A percentile compares a stretch with the other conserved stretches of the same genome.
phyloP scores from a whole-genome alignment of 352 stramenopile species.

The Pythium coloratum region DNA sequence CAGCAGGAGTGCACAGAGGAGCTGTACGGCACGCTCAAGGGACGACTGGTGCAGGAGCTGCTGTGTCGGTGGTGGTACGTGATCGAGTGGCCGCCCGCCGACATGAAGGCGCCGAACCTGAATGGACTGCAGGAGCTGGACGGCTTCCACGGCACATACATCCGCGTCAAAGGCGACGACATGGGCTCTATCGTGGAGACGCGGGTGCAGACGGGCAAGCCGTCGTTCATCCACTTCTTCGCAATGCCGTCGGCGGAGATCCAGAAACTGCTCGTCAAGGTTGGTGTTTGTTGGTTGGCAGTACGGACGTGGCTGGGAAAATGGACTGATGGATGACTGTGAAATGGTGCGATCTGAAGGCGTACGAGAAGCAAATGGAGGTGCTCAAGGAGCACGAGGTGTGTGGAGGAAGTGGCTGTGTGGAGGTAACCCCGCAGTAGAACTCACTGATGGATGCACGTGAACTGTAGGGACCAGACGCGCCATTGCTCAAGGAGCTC shows the following conservation, averaged over 20 bases:
- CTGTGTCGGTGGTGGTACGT: slow-evolving; percentile 88
- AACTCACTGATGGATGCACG: neutral
- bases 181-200: slow-evolving; percentile 87
- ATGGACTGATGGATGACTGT: neutral
- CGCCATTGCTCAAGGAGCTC: slow-evolving; percentile 71
- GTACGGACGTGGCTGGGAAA: neutral
- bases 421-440: neutral
- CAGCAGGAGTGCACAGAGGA: slow-evolving; percentile 85
- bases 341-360: slow-evolving; percentile 19
- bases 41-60: slow-evolving; percentile 69
- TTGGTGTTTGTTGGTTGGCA: neutral
- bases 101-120: slow-evolving; percentile 45
- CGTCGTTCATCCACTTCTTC: slow-evolving; percentile 85
- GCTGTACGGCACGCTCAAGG: slow-evolving; percentile 81
- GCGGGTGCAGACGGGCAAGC: slow-evolving; percentile 61
- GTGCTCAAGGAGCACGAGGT: slow-evolving; percentile 74
- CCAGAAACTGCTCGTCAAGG: slow-evolving; percentile 64
- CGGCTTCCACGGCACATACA: slow-evolving; percentile 74
- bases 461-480: slow-evolving; percentile 17
- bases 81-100: slow-evolving; percentile 66
- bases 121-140: slow-evolving; percentile 83
- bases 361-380: slow-evolving; percentile 86
- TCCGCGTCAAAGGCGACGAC: slow-evolving; percentile 80
- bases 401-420: neutral
- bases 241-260: slow-evolving; percentile 70